Evolutionary conservation across 495 filamentous ascomycete species (phyloP), one percentile per base, ranked within the genome.

Genomic region (Hypoxylon lenormandii): DNA sequence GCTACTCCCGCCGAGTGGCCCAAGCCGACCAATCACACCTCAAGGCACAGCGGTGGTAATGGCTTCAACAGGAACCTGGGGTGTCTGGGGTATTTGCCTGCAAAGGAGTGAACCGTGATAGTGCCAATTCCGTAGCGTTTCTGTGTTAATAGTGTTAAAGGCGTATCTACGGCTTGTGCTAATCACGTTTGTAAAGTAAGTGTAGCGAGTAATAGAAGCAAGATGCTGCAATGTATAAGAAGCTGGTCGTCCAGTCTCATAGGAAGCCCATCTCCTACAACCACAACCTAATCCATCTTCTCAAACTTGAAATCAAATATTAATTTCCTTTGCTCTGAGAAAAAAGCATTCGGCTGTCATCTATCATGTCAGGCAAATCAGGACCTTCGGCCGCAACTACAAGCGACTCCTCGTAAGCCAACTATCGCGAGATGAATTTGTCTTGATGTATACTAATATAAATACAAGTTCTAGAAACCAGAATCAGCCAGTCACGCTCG

Each of bases 1-100:
- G 2, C 16, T 13, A 16, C 49, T 52, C 37, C 36, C 23, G 37
- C 16, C 8, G 26, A 18, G n/a, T 15, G 23, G n/a, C 12, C 11
- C 30, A 23, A 26, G 5, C 19, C 5, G 15, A 11, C 52, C 37
- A 55, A 43, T 55, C 52, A 55, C 7, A 43, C 43, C 18, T 16
- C 2, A 55, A 55, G 19, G 52, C 52, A 55, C 52, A 43, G 4
- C 6, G 18, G 52, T 43, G 52, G 52, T 55, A 38, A 55, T 55
- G 42, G 37, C 52, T 55, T 55, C 52, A 55, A 55, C n/a, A 28
- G 18, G 4, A 13, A 43, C 10, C 30, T 11, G 30, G 30, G 30
- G 30, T n/a, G 10, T 33, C 30, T 33, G 30, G 30, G 30, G 30
- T 33, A 33, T 33, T 33, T 11, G 30, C 1, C 30, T 33, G 30